Evolutionary conservation across 257 asterid genomes (phyloP).

Genomic region (Nicotiana tomentosiformis): DNA sequence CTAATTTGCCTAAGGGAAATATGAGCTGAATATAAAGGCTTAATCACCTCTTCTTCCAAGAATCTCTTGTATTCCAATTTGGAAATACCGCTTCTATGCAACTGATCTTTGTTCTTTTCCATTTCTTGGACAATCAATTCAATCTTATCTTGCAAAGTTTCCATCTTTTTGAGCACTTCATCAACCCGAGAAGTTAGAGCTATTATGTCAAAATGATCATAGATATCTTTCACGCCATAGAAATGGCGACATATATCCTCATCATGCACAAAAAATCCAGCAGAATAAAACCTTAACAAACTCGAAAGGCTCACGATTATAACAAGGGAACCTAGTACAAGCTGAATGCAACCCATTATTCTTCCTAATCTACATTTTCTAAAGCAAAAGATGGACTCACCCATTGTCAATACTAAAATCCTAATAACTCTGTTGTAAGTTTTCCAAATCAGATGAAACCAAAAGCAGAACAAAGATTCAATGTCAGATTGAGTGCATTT

Average conservation of each 20-base stretch:
- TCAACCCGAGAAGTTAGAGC: slow-evolving; percentile 45
- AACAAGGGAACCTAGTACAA: slow-evolving; percentile 59
- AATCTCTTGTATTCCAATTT: slow-evolving; percentile 49
- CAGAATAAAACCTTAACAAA: slow-evolving; percentile 54
- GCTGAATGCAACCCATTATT: slow-evolving; percentile 65
- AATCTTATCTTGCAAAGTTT: slow-evolving; percentile 55
- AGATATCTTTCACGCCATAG: slow-evolving; percentile 26
- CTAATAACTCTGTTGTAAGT: neutral
- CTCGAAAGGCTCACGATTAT: slow-evolving; percentile 65
- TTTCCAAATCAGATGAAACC: neutral
- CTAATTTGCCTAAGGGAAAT: slow-evolving; percentile 79
- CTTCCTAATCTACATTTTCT: slow-evolving; percentile 47
- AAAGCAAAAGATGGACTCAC: slow-evolving; percentile 26
- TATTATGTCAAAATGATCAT: slow-evolving; percentile 31
- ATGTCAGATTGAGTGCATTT: neutral
- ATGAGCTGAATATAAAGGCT: slow-evolving; percentile 76
- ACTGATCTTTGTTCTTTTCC: slow-evolving; percentile 35
- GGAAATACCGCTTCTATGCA: slow-evolving; percentile 35
- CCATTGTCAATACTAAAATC: slow-evolving; percentile 23
- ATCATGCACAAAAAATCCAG: slow-evolving; percentile 54
- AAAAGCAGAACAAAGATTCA: neutral
- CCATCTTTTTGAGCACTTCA: slow-evolving; percentile 62
- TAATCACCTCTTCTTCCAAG: slow-evolving; percentile 64
- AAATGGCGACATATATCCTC: slow-evolving; percentile 74
- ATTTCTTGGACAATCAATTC: slow-evolving; percentile 50